These are phyloP conservation scores for Bisporella sp. DNA, from an alignment of 2,329 filamentous ascomycete genomes.

Conservation along the genomic window DNA sequence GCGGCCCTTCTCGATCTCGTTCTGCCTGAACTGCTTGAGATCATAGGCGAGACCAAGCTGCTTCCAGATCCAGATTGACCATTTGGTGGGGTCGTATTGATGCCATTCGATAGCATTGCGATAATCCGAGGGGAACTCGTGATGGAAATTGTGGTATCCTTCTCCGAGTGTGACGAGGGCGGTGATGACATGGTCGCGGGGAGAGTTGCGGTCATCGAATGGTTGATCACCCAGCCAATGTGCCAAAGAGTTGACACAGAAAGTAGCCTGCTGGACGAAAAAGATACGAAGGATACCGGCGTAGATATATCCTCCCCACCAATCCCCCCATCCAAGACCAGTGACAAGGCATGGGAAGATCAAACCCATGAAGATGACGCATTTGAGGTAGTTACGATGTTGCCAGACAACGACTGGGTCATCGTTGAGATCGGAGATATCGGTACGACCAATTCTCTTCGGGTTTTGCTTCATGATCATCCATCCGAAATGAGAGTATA, in stretches of 20 bases:
- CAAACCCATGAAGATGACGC: constrained; percentile 69
- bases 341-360: constrained; percentile 68
- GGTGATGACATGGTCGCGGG: constrained; percentile 81
- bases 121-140: constrained; percentile 91
- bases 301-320: constrained; percentile 75
- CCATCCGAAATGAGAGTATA: constrained; percentile 83
- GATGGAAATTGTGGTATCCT: constrained; percentile 94
- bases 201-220: constrained; percentile 88
- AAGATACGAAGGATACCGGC: constrained; percentile 80
- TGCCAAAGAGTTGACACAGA: constrained; percentile 86
- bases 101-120: constrained; percentile 87
- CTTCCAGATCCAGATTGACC: constrained; percentile 81
- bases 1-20: constrained; percentile 89
- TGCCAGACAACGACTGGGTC: constrained; percentile 82
- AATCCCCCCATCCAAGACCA: constrained; percentile 76
- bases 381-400: constrained; percentile 79
- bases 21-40: constrained; percentile 83
- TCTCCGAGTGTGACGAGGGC: constrained; percentile 80
- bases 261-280: constrained; percentile 87
- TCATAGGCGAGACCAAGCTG: constrained; percentile 76
- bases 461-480: constrained; percentile 93
- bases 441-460: constrained; percentile 79
- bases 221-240: constrained; percentile 91
- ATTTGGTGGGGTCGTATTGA: constrained; percentile 90
- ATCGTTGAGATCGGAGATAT: constrained; percentile 83